Percentiles rank a stretch among this genome's conserved stretches.
Evolutionary conservation across 2,329 filamentous ascomycete genomes (phyloP).

Genomic region (Aureobasidium zeae): DNA sequence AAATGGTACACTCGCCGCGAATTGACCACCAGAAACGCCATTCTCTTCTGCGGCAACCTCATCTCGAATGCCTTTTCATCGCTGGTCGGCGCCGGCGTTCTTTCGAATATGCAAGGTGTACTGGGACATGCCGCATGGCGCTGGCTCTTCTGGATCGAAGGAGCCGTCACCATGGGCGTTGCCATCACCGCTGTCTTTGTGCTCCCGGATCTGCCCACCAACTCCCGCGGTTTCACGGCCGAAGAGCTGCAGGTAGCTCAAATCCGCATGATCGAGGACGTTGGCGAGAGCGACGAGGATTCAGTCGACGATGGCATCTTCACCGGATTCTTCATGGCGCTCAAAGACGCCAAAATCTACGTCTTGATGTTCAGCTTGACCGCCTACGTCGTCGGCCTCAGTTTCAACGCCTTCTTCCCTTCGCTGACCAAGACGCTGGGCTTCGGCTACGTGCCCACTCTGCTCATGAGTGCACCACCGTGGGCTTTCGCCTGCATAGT

Average conservation of each 20-base stretch:
- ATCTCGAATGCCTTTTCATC: conserved; percentile 60
- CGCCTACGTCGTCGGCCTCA: conserved; percentile 11
- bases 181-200: conserved; percentile 50
- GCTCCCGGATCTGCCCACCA: conserved; percentile 35
- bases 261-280: conserved; percentile 29
- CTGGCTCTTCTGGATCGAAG: conserved; percentile 44
- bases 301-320: conserved; percentile 37
- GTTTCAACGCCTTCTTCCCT: conserved; percentile 28
- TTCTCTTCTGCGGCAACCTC: conserved; percentile 23
- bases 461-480: conserved; percentile 27
- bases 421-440: conserved; percentile 31
- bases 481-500: conserved; percentile 26
- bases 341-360: conserved; percentile 22
- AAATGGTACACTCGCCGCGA: conserved; percentile 46
- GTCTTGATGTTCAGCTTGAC: conserved; percentile 15
- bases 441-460: conserved; percentile 30
- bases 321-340: conserved; percentile 19
- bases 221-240: conserved; percentile 28
- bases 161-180: conserved; percentile 53
- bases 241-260: conserved; percentile 31
- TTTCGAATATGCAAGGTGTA: conserved; percentile 50
- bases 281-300: conserved; percentile 29
- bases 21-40: conserved; percentile 21
- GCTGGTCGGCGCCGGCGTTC: conserved; percentile 48
- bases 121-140: conserved; percentile 49